Conservation (phyloP, 1,284 basidiomycete species). For the Athelia psychrophila region DNA sequence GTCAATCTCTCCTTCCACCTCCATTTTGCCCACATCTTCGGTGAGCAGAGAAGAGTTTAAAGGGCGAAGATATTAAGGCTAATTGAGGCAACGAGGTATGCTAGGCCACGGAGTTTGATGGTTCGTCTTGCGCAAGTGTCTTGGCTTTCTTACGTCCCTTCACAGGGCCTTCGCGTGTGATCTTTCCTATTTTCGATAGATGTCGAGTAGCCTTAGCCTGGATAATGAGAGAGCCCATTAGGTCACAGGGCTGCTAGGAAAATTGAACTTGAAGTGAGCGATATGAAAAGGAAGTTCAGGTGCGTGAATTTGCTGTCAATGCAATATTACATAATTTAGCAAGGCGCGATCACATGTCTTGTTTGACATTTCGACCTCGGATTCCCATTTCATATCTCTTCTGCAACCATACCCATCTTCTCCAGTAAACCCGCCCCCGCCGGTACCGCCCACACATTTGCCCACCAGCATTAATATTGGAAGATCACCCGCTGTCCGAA, state of each 20-base stretch:
- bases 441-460: too few species aligned
- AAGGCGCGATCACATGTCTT: too few species aligned
- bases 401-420: too few species aligned
- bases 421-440: too few species aligned
- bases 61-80: constrained; percentile 45
- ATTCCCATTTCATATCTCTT: too few species aligned
- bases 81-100: constrained; percentile 61
- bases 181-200: constrained; percentile 35
- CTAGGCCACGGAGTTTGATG: constrained; percentile 55
- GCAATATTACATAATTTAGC: too few species aligned
- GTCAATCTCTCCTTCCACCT: constrained; percentile 79
- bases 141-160: constrained; percentile 19
- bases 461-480: too few species aligned
- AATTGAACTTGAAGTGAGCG: constrained; percentile 1
- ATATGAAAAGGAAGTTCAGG: constrained; percentile 1
- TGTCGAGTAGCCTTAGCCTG: too few species aligned
- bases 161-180: constrained; percentile 17
- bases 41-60: constrained; percentile 48
- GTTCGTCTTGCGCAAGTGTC: constrained; percentile 40
- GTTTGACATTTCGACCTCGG: too few species aligned
- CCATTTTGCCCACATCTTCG: constrained; percentile 67
- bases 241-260: not conserved
- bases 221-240: constrained; percentile 72
- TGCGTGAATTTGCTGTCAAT: too few species aligned
- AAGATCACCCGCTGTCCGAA: too few species aligned